phyloP scores from a whole-genome alignment of 805 yeast genomes.

The Yueomyces sp. region DNA sequence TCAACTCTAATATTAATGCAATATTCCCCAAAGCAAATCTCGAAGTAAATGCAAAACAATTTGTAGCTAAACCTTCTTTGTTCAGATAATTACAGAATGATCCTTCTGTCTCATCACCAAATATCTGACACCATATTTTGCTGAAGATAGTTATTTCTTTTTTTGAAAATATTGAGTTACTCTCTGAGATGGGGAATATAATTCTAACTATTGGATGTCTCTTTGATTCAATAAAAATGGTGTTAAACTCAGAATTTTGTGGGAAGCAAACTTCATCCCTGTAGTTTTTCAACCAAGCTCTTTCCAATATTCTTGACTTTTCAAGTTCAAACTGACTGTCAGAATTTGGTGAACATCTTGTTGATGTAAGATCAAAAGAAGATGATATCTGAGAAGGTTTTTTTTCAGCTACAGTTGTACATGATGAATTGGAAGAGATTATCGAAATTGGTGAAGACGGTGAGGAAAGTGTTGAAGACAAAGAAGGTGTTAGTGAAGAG shows the following conservation, averaged over 20 bases:
- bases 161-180: constrained; percentile 4
- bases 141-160: constrained; percentile 22
- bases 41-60: constrained; percentile 32
- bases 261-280: constrained; percentile 15
- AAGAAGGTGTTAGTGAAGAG: neutral
- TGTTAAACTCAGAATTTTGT: constrained; percentile 7
- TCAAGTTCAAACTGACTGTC: neutral
- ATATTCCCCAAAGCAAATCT: constrained; percentile 24
- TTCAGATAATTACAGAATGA: constrained; percentile 34
- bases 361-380: too few relatives aligned
- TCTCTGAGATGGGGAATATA: constrained; percentile 28
- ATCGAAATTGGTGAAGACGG: constrained; percentile 1
- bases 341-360: too few relatives aligned
- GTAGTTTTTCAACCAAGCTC: constrained; percentile 11
- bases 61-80: constrained; percentile 23
- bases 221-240: constrained; percentile 28
- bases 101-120: constrained; percentile 49
- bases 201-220: constrained; percentile 30
- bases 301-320: constrained; percentile 11
- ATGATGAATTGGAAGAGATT: neutral
- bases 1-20: constrained; percentile 36
- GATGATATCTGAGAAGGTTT: neutral
- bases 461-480: neutral
- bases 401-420: neutral
- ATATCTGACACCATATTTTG: constrained; percentile 38